Percentiles rank a stretch among this genome's conserved stretches.
phyloP scores from a whole-genome alignment of 352 stramenopile genomes.

The Globisporangium cylindrosporum region DNA sequence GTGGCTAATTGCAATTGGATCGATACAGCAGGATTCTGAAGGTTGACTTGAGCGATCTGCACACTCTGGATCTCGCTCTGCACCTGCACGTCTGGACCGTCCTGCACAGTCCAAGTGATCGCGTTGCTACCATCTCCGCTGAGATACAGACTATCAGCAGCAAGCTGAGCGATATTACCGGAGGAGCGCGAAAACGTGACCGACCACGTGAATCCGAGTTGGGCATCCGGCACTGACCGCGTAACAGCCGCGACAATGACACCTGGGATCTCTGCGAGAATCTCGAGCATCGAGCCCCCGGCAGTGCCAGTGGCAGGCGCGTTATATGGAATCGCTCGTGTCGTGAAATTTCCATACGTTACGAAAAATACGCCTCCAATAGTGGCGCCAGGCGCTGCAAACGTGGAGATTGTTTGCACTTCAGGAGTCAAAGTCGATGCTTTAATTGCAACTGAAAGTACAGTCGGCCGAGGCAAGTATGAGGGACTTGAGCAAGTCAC shows the following conservation, averaged over 20 bases:
- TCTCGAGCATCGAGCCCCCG: neutral
- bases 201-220: neutral
- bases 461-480: neutral
- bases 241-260: neutral
- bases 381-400: neutral
- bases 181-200: neutral
- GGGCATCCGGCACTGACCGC: neutral
- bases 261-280: neutral
- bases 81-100: neutral
- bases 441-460: neutral
- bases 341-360: neutral
- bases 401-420: neutral
- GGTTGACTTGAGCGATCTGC: neutral
- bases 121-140: neutral
- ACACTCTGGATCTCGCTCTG: neutral
- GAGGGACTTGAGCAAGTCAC: constrained; percentile 28
- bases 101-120: neutral
- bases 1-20: neutral
- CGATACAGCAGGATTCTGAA: neutral
- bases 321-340: neutral
- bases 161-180: neutral
- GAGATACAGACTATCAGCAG: neutral
- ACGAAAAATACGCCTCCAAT: neutral
- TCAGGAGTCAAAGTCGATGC: neutral
- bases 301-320: neutral